Evolutionary conservation across 2,329 filamentous ascomycete species (phyloP).

Genomic region (Penicillium hesseltinei): DNA sequence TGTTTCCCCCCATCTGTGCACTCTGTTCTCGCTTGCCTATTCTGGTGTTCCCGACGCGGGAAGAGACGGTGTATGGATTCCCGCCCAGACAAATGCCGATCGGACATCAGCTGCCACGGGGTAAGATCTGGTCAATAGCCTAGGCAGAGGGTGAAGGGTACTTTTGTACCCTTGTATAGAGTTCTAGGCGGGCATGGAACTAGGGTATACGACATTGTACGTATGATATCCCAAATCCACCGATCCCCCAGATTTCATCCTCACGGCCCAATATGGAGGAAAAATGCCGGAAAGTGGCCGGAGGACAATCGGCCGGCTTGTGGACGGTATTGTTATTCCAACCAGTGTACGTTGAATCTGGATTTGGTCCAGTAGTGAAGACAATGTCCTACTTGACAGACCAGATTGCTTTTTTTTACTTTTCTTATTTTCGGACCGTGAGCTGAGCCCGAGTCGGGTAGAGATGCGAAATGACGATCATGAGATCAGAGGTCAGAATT

Average conservation of each 20-base stretch:
- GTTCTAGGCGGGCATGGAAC: not conserved
- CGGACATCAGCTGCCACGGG: conserved; percentile 15
- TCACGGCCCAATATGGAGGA: not conserved
- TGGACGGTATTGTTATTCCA: conserved; percentile 8
- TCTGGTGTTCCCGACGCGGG: conserved; percentile 22
- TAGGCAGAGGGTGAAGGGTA: not conserved
- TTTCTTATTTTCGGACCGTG: not conserved
- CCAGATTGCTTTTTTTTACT: not conserved
- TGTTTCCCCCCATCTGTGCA: not conserved
- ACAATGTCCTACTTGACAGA: conserved; percentile 6
- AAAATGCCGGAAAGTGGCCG: conserved; percentile 11
- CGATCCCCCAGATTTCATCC: conserved; percentile 4
- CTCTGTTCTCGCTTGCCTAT: conserved; percentile 16
- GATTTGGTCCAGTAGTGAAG: conserved; percentile 1
- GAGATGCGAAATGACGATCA: conserved; percentile 11
- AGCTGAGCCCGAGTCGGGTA: conserved; percentile 8
- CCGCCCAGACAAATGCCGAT: conserved; percentile 21
- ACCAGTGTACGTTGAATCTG: not conserved
- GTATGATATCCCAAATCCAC: conserved; percentile 1
- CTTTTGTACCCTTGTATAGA: not conserved
- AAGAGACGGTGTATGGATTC: conserved; percentile 16
- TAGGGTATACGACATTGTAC: not conserved
- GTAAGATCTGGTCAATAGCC: not conserved
- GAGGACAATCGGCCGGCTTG: conserved; percentile 6
- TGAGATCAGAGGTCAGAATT: conserved; percentile 6